Evolutionary conservation across 139 green algal species (phyloP).

Genomic region (Chlamydomonas sp.): DNA sequence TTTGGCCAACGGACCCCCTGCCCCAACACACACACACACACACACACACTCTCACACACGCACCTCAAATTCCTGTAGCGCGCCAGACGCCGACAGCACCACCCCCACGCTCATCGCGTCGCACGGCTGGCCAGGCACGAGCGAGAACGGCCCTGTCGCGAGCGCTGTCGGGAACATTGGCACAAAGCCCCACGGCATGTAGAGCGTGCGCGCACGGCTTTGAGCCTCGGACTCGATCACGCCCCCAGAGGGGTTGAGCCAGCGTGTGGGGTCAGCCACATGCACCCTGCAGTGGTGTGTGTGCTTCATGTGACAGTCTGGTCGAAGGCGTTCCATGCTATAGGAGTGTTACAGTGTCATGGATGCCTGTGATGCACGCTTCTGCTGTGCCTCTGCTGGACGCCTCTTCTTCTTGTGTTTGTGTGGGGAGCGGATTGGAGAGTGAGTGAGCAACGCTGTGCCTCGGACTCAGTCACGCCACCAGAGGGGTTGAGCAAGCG

Average conservation of each 20-base stretch:
- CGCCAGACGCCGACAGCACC: background rate
- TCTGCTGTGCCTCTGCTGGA: no score
- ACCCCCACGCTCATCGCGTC: background rate
- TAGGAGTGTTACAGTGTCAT: no score
- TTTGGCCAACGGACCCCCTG: no score
- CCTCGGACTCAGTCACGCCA: slow-evolving; percentile 54
- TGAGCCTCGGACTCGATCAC: slow-evolving; percentile 58
- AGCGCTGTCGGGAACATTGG: slow-evolving; percentile 79
- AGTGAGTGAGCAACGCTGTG: slow-evolving; percentile 41
- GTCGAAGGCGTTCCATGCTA: no score
- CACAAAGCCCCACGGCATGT: slow-evolving; percentile 65
- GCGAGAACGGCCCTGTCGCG: slow-evolving; percentile 69
- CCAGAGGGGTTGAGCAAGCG: slow-evolving; percentile 50
- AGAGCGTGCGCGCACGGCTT: slow-evolving; percentile 56
- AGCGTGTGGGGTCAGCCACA: slow-evolving; percentile 77
- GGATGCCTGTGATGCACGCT: no score
- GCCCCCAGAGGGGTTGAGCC: slow-evolving; percentile 33
- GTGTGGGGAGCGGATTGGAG: no score
- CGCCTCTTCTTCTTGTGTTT: no score
- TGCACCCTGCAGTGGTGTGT: slow-evolving; percentile 74
- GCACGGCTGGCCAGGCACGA: slow-evolving; percentile 28
- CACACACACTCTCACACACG: no score
- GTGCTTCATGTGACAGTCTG: no score
- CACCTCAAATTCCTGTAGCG: background rate
- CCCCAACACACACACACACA: no score